Conservation (phyloP, 1,284 basidiomycete species). For the Caloboletus inedulis region DNA sequence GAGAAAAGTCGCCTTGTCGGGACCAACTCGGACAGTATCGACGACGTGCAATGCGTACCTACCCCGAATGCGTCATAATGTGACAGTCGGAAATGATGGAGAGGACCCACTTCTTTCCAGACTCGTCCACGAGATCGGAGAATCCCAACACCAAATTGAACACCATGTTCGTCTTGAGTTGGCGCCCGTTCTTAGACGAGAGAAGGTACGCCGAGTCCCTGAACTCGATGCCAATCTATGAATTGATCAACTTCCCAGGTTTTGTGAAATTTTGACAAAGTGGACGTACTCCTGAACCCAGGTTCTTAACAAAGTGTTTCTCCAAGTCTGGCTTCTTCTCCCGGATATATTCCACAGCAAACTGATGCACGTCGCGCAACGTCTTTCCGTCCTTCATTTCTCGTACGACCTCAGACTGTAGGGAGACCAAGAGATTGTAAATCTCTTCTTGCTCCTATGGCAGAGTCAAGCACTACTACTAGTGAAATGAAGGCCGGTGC, state of each 20-base stretch:
- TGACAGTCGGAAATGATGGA: constrained; percentile 1
- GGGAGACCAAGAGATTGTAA: constrained; percentile 74
- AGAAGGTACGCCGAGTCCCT: constrained; percentile 86
- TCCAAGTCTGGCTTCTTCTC: constrained; percentile 82
- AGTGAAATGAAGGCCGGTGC: constrained; percentile 18
- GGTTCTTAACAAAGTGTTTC: constrained; percentile 82
- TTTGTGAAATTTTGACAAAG: not conserved
- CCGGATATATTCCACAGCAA: constrained; percentile 70
- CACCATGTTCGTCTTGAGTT: constrained; percentile 79
- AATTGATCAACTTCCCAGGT: constrained; percentile 1
- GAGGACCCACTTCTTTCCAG: constrained; percentile 65
- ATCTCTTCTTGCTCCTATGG: constrained; percentile 83
- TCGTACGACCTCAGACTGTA: constrained; percentile 77
- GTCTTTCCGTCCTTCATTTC: constrained; percentile 81
- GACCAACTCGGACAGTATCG: constrained; percentile 83
- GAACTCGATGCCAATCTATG: constrained; percentile 90
- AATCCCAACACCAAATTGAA: constrained; percentile 86
- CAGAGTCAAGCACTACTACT: constrained; percentile 1
- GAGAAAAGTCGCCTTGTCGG: constrained; percentile 66
- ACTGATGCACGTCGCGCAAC: constrained; percentile 78
- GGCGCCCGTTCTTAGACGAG: constrained; percentile 74
- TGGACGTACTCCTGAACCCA: constrained; percentile 80
- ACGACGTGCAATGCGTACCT: constrained; percentile 89
- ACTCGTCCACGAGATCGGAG: constrained; percentile 72
- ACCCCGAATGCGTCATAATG: constrained; percentile 6